Conservation (phyloP, 2,329 filamentous ascomycete genomes). For the Cercospora berteroae region DNA sequence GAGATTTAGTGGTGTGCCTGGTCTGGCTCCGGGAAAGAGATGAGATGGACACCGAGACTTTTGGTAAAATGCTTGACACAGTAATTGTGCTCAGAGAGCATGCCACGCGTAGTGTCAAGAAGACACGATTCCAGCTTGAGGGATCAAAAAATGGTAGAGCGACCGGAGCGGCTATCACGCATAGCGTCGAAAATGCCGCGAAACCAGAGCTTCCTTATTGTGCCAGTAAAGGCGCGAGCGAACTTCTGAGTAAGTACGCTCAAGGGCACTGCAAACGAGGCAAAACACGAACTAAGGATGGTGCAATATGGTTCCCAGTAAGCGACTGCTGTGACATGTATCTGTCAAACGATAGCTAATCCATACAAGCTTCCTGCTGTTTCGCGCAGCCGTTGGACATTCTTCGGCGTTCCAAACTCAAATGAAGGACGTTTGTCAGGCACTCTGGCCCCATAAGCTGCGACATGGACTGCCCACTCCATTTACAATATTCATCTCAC, state of each 20-base stretch:
- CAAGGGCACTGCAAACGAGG: not conserved
- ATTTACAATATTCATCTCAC: not conserved
- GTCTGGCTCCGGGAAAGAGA: conserved; percentile 52
- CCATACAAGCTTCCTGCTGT: not conserved
- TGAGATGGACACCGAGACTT: conserved; percentile 16
- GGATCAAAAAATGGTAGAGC: not conserved
- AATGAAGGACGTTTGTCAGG: not conserved
- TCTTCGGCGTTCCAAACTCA: not conserved
- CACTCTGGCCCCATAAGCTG: not conserved
- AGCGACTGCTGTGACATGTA: not conserved
- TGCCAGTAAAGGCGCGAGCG: not conserved
- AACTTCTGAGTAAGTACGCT: not conserved
- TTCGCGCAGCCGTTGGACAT: not conserved
- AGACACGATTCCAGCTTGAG: not conserved
- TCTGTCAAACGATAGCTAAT: not conserved
- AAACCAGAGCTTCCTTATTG: not conserved
- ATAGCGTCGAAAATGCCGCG: not conserved
- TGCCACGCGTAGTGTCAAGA: not conserved
- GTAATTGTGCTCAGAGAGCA: not conserved
- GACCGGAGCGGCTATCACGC: not conserved
- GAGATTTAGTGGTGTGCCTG: conserved; percentile 69
- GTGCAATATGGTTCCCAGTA: not conserved
- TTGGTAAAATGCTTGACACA: not conserved
- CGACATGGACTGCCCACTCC: not conserved
- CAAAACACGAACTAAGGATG: not conserved